Conservation (phyloP, 768 basidiomycete species). For the Astraeus odoratus region DNA sequence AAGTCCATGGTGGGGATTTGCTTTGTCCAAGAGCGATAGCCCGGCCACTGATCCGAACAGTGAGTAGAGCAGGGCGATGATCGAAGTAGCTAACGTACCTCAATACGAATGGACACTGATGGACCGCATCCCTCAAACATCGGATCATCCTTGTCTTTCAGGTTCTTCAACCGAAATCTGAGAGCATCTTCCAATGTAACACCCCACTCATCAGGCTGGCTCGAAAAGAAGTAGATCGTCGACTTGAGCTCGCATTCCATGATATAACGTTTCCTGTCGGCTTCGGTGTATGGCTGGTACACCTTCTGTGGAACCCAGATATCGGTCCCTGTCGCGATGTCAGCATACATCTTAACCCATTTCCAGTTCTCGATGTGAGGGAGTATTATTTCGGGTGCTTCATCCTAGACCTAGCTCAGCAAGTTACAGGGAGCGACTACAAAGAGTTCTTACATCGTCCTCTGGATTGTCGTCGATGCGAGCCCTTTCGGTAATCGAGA, state of each 20-base stretch:
- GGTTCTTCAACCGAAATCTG: slow-evolving; percentile 48
- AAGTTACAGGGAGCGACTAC: background rate
- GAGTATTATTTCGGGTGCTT: slow-evolving; percentile 13
- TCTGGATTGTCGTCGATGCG: background rate
- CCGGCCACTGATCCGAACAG: slow-evolving; percentile 56
- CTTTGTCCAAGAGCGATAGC: slow-evolving; percentile 69
- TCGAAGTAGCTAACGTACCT: slow-evolving; percentile 36
- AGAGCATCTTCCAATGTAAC: slow-evolving; percentile 59
- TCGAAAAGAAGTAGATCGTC: slow-evolving; percentile 58
- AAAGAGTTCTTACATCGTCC: slow-evolving; percentile 11
- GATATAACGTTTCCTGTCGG: slow-evolving; percentile 71
- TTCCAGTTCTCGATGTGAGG: slow-evolving; percentile 25
- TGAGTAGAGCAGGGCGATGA: background rate
- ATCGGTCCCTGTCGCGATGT: slow-evolving; percentile 26
- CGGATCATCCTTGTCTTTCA: slow-evolving; percentile 51
- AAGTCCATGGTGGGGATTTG: slow-evolving; percentile 83
- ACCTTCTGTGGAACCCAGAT: slow-evolving; percentile 64
- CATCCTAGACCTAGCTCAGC: slow-evolving; percentile 13
- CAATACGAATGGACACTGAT: slow-evolving; percentile 72
- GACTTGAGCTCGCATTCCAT: slow-evolving; percentile 57
- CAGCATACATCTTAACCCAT: slow-evolving; percentile 3
- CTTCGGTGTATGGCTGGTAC: slow-evolving; percentile 72
- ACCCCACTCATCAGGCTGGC: slow-evolving; percentile 50
- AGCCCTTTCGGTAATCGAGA: background rate
- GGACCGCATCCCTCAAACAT: slow-evolving; percentile 72